A percentile compares a stretch with the other conserved stretches of the same genome.
Conservation (phyloP, 2,329 filamentous ascomycete genomes). For the Diaporthe helianthi region DNA sequence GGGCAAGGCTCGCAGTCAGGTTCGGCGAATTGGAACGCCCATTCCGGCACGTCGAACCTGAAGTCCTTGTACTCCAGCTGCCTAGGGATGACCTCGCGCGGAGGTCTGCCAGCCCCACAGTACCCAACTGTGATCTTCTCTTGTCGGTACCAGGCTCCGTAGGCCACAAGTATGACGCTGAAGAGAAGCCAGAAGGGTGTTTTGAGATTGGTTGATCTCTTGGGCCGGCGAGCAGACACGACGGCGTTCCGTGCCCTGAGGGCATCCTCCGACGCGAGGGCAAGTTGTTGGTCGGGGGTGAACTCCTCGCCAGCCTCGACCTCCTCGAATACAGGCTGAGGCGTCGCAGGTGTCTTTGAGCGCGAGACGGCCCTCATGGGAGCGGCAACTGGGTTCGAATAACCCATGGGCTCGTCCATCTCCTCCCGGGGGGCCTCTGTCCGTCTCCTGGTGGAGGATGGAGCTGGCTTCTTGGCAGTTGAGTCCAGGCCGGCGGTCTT, state of each 20-base stretch:
- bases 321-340: conserved; percentile 36
- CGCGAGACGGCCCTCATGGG: conserved; percentile 52
- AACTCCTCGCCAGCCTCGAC: conserved; percentile 88
- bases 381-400: conserved; percentile 66
- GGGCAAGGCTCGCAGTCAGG: conserved; percentile 92
- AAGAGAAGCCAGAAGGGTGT: conserved; percentile 76
- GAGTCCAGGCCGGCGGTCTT: conserved; percentile 54
- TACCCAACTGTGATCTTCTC: conserved; percentile 98
- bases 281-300: conserved; percentile 86
- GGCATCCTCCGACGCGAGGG: conserved; percentile 74
- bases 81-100: conserved; percentile 57
- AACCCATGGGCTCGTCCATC: conserved; percentile 59
- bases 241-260: conserved; percentile 57
- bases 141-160: conserved; percentile 85
- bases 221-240: conserved; percentile 49
- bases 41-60: conserved; percentile 72
- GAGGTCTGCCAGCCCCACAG: conserved; percentile 80
- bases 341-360: conserved; percentile 45
- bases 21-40: conserved; percentile 71
- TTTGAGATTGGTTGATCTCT: conserved; percentile 55
- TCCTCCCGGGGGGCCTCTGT: conserved; percentile 55
- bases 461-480: conserved; percentile 48
- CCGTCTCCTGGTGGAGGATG: conserved; percentile 52
- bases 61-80: conserved; percentile 47
- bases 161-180: conserved; percentile 72